Base-by-base conservation (phyloP, 2,329 filamentous ascomycete species). In the Dothistroma septosporum region DNA sequence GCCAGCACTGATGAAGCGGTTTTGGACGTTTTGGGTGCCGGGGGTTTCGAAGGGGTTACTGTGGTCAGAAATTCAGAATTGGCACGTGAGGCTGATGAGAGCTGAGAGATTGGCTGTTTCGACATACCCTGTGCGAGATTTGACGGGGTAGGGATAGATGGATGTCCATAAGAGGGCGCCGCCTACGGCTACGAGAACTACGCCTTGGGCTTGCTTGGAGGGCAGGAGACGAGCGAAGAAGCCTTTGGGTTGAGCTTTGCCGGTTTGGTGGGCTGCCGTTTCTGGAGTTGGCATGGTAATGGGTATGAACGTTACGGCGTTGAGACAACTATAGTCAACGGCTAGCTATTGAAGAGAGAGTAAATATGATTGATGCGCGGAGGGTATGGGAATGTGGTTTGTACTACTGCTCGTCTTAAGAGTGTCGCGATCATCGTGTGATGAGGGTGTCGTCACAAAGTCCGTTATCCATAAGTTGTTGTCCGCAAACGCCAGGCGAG, bases 11-110 rank as follows among this genome's bases (percentile, higher is more conserved):
- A 44, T 57, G 44, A 57, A 57, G 16, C 55, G 55, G 16, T 57
- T 46, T 28, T 24, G 21, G 44, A 57, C 28, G 44, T 57, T 57
- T 22, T 41, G 10, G 24, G 55, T 48, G 11, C 22, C 32, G 55
- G 11, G 9, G 24, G 55, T 57, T 35, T 57, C 55, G 21, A 57
- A 11, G 24, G 41, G 32, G 44, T 57, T 57, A 44, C 55, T 57
- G 52, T 14, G 31, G 32, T 16, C 12, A 5, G 37, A 16, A n/a
- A 44, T 7, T 44, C n/a, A 44, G 11, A 16, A 16, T 11, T 16
- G 14, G 37, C 1, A 16, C 16, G 14, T 16, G 37, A 16, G 6
- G 37, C 12, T 7, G 37, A 44, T 14, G 2, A 16, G 37, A 44
- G 37, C 12, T 14, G 14, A 16, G 37, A 14, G 37, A n/a, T n/a